phyloP scores from a whole-genome alignment of 352 stramenopile species.

The Globisporangium splendens region DNA sequence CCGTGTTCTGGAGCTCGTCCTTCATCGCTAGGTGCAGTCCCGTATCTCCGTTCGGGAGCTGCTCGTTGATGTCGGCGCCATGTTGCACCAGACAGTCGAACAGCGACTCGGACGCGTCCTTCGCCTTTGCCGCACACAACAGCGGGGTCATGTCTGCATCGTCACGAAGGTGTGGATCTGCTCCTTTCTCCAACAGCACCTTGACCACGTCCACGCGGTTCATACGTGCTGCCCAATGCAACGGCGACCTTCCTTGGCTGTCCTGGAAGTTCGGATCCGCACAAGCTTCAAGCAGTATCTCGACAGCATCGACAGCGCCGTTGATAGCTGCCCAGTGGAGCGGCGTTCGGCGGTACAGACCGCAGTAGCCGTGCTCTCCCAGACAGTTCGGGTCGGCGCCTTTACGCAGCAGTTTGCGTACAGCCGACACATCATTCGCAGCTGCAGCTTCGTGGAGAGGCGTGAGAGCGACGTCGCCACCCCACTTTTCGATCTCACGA shows the following conservation, averaged over 20 bases:
- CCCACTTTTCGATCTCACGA: slow-evolving; percentile 48
- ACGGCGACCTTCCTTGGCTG: slow-evolving; percentile 43
- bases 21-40: slow-evolving; percentile 77
- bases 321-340: slow-evolving; percentile 73
- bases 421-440: slow-evolving; percentile 24
- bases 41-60: slow-evolving; percentile 63
- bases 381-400: slow-evolving; percentile 60
- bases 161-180: slow-evolving; percentile 56
- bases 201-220: slow-evolving; percentile 30
- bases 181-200: slow-evolving; percentile 23
- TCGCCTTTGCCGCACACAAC: slow-evolving; percentile 58
- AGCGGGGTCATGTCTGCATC: slow-evolving; percentile 66
- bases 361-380: slow-evolving; percentile 64
- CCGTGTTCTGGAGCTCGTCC: slow-evolving; percentile 53
- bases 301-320: slow-evolving; percentile 34
- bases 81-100: slow-evolving; percentile 47
- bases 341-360: slow-evolving; percentile 62
- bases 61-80: slow-evolving; percentile 66
- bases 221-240: slow-evolving; percentile 79
- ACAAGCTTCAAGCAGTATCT: slow-evolving; percentile 44
- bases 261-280: slow-evolving; percentile 76
- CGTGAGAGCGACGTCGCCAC: too few relatives aligned
- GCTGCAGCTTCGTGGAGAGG: slow-evolving; percentile 22
- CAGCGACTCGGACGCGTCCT: slow-evolving; percentile 42
- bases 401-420: slow-evolving; percentile 47